Conservation (phyloP, 352 stramenopile genomes). For the Phytophthora sansomeana region DNA sequence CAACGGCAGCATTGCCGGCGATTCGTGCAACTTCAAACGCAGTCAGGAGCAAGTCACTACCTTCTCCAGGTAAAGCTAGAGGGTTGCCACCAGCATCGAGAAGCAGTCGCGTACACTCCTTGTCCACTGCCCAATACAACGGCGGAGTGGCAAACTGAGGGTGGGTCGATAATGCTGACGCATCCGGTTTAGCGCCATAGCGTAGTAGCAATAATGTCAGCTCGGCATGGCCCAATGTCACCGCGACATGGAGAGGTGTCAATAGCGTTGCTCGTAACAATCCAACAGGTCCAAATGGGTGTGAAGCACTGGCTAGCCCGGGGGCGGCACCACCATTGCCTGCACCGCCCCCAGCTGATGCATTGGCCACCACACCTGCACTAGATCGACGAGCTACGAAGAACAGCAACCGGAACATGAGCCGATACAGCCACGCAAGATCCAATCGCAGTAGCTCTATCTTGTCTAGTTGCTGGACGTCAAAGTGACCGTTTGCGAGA, state of each 20-base stretch:
- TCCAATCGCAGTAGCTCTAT: constrained; percentile 76
- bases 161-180: constrained; percentile 54
- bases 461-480: constrained; percentile 78
- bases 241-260: constrained; percentile 75
- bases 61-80: constrained; percentile 48
- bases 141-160: constrained; percentile 67
- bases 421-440: constrained; percentile 72
- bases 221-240: constrained; percentile 73
- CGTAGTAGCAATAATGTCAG: constrained; percentile 73
- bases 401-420: constrained; percentile 69
- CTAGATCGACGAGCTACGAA: constrained; percentile 48
- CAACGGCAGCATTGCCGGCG: constrained; percentile 68
- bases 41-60: constrained; percentile 52
- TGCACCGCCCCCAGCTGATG: constrained; percentile 23
- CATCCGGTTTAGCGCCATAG: constrained; percentile 70
- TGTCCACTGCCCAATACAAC: constrained; percentile 77
- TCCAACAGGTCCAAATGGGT: constrained; percentile 70
- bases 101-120: constrained; percentile 70
- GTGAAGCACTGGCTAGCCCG: constrained; percentile 36
- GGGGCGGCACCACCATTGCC: constrained; percentile 32
- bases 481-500: constrained; percentile 63
- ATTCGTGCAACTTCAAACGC: constrained; percentile 78
- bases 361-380: constrained; percentile 31
- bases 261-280: constrained; percentile 71
- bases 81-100: constrained; percentile 79